Base-by-base conservation (phyloP, 2,329 filamentous ascomycete genomes). In the Arachnopeziza araneosa region DNA sequence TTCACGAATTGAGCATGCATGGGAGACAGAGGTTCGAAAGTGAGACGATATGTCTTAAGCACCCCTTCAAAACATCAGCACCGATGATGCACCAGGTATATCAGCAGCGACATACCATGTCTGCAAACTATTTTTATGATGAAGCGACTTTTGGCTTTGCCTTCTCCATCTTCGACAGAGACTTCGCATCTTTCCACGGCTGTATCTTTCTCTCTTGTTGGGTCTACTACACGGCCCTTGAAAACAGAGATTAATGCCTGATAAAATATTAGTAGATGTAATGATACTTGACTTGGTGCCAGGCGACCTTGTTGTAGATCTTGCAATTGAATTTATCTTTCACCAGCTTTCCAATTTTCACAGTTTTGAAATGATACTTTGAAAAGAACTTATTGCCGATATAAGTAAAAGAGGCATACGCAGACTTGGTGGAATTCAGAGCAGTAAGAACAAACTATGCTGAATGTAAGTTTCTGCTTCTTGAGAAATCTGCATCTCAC, bases 351-450 rank as follows among this genome's bases (percentile, higher is more conserved):
- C 60, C 57, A 24, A 30, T 48, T 58, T 60, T 64, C 24, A 60
- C 50, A 22, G 82, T 83, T 58, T 83, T 79, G 67, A 85, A 93
- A 56, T 83, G 80, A 74, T 92, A 93, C 44, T 81, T 82, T 7
- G 86, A 83, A 75, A 92, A 92, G 76, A 93, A 93, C 49, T 83
- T 81, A 65, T 78, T 82, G 50, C 83, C 81, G 51, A 87, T 79
- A 57, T 93, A 84, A 8, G 82, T 82, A 68, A 91, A 87, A 60
- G 87, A 88, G 24, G 87, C 86, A 72, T 93, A 93, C 21, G 88
- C 89, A 3, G 90, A 91, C 70, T 90, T 91, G 59, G 89, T 90
- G n/a, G 83, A 83, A 72, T 93, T 93, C 64, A 93, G 77, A 17
- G 89, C 85, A 17, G 88, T 91, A 58, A 93, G 78, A 4, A 87